Evolutionary conservation across 495 filamentous ascomycete genomes (phyloP), one percentile per base, ranked within the genome.

Genomic region (Jackrogersella minutella): DNA sequence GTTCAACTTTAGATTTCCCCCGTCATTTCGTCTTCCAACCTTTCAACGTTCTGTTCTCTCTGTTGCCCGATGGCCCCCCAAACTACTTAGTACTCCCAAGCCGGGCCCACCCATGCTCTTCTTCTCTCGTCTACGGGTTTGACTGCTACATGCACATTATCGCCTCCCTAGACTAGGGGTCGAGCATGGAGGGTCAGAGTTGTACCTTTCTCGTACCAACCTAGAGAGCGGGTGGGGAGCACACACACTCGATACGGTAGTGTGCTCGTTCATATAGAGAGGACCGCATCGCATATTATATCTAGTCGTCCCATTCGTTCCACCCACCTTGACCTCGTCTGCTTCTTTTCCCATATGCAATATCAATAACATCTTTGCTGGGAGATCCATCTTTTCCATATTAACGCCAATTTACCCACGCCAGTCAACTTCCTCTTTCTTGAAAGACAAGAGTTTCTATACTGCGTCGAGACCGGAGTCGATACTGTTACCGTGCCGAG

Each of bases 351-450:
- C n/a, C n/a, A n/a, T n/a, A 73, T 74, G 66, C 72, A 68, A 52
- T 74, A 60, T 65, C 54, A 70, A 67, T 70, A 68, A 68, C 57
- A 62, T 74, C 69, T 74, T 66, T 63, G 63, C 63, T 71, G 67
- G 68, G 61, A 67, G 65, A 70, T 69, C 65, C 65, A 75, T 65
- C 72, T 71, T 80, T 75, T 75, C 74, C 75, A 79, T 77, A 78
- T 79, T 77, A 74, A 78, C 60, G 51, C 60, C 73, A 57, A 79
- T 82, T 80, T 79, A 79, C 68, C 79, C 79, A 77, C 72, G 69
- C 75, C 75, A 79, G 71, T 79, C 73, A 74, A 62, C 71, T 58
- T 62, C 59, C 60, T 69, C 68, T 34, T 61, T 53, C 54, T 74
- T 73, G 60, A 67, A 63, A 72, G 73, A 73, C 70, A 74, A 71